Evolutionary conservation across 352 stramenopile species (phyloP), one percentile per base, ranked within the genome.

Genomic region (Globisporangium parvum): DNA sequence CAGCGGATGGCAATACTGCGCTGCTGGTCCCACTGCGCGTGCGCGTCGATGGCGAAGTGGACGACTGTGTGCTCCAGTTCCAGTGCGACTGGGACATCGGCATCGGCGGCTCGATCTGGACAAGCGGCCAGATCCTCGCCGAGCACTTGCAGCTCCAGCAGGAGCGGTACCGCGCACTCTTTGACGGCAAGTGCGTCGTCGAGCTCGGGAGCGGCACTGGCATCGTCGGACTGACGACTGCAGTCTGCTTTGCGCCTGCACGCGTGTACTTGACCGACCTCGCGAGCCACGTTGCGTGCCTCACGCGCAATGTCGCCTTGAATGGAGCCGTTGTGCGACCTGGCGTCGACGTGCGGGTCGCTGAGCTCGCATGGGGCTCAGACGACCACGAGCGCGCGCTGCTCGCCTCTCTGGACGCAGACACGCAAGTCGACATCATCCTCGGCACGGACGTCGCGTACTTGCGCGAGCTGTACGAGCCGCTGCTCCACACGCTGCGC

Each of bases 71-170:
- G 49, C 60, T 92, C 39, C 59, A 77, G 62, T 88, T 93, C 46
- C 67, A 79, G 55, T 93, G 83, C 66, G 71, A 91, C 59, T 93
- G 83, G 83, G 67, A 80, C 51, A 69, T 88, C 28, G 83, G 83
- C 52, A 93, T 93, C 60, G 83, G 83, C 56, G 83, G 83, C 49
- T 91, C 79, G 12, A 67, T 93, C 28, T 93, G 83, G 83, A 93
- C 83, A 3, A 93, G 83, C 55, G 83, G 80, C 6, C 70, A 88
- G 67, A 69, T 93, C 24, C 69, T 93, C 20, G 74, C 71, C 17
- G 70, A 72, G 4, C 71, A 91, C 48, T 57, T 93, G 23, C 69
- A 82, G 62, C 50, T 71, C 20, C 71, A 91, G 47, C 71, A 73
- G 14, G 52, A 62, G 10, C 48, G 60, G 23, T 88, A 88, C 56